Percentiles rank a stretch among this genome's conserved stretches.
phyloP scores from a whole-genome alignment of 371 early-diverging fungal species.

The Gilbertella persicaria region DNA sequence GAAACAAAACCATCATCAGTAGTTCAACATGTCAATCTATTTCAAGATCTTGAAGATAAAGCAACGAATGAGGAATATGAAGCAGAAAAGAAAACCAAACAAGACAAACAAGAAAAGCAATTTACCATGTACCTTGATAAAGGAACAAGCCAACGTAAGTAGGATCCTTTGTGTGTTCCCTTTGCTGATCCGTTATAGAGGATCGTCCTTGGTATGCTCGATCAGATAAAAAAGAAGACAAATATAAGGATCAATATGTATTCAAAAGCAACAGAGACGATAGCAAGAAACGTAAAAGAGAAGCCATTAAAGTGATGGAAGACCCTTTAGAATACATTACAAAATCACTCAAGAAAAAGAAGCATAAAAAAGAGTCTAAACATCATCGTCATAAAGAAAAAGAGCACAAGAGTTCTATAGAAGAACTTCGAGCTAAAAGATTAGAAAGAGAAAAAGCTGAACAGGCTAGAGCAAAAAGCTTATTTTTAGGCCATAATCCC shows the following conservation, averaged over 20 bases:
- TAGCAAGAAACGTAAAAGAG: constrained; percentile 12
- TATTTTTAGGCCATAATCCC: constrained; percentile 23
- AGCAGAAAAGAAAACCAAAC: constrained; percentile 57
- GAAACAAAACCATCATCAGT: background rate
- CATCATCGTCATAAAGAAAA: background rate
- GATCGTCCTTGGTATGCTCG: constrained; percentile 41
- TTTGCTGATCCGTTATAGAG: constrained; percentile 9
- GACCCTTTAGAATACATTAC: constrained; percentile 32
- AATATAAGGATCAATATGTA: constrained; percentile 23
- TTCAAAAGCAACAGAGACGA: constrained; percentile 7
- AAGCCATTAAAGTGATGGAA: constrained; percentile 21
- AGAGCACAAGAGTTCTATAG: constrained; percentile 21
- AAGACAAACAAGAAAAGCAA: constrained; percentile 59
- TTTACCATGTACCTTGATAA: constrained; percentile 70
- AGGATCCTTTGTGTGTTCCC: background rate
- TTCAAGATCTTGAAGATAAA: constrained; percentile 46
- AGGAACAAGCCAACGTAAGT: constrained; percentile 36
- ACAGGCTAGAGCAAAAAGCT: constrained; percentile 18
- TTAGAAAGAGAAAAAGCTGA: constrained; percentile 42
- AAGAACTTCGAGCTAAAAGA: constrained; percentile 42
- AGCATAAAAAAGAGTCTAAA: constrained; percentile 2
- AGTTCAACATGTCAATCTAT: constrained; percentile 53
- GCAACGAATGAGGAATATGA: constrained; percentile 58
- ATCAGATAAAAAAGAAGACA: constrained; percentile 16
- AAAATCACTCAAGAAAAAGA: constrained; percentile 2